Evolutionary conservation across 345 rosid species (phyloP).

Genomic region (Clarkia xantiana): DNA sequence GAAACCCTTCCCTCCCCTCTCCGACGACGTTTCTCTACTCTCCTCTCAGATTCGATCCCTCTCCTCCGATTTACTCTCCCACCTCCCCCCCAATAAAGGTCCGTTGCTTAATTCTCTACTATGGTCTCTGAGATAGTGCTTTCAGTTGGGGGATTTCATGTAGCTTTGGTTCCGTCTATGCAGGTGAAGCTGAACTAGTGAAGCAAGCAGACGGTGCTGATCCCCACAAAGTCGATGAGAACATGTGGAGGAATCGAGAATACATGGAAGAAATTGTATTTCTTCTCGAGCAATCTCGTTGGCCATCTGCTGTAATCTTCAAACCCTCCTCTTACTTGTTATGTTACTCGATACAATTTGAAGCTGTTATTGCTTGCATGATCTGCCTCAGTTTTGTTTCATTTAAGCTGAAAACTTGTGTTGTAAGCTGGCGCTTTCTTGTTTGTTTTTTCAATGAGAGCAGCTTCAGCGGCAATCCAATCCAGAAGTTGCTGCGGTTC

Average conservation of each 20-base stretch:
- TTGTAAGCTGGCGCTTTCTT: too few species aligned
- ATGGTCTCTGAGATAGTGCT: too few species aligned
- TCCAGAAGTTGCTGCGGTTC: conserved; percentile 29
- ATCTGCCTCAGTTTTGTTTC: too few species aligned
- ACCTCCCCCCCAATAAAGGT: conserved; percentile 57
- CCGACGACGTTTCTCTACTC: conserved; percentile 53
- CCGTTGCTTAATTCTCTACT: too few species aligned
- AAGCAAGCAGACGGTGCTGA: conserved; percentile 48
- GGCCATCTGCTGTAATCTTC: conserved; percentile 41
- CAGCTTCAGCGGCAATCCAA: conserved; percentile 61
- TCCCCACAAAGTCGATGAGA: conserved; percentile 76
- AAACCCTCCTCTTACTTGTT: too few species aligned
- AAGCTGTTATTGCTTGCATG: too few species aligned
- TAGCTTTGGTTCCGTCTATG: conserved; percentile 1
- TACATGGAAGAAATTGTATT: conserved; percentile 73
- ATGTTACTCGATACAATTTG: too few species aligned
- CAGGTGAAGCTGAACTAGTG: conserved; percentile 44
- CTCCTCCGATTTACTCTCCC: conserved; percentile 31
- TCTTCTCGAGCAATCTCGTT: conserved; percentile 49
- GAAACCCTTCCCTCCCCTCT: conserved; percentile 54
- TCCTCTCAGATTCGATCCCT: conserved; percentile 53
- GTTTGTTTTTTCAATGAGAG: conserved; percentile 4
- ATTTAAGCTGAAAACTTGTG: too few species aligned
- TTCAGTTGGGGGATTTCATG: too few species aligned
- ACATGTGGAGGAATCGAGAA: conserved; percentile 94